Percentiles rank a stretch among this genome's conserved stretches.
Evolutionary conservation across 805 yeast genomes (phyloP).

Genomic region (Saccharomyces mikatae): DNA sequence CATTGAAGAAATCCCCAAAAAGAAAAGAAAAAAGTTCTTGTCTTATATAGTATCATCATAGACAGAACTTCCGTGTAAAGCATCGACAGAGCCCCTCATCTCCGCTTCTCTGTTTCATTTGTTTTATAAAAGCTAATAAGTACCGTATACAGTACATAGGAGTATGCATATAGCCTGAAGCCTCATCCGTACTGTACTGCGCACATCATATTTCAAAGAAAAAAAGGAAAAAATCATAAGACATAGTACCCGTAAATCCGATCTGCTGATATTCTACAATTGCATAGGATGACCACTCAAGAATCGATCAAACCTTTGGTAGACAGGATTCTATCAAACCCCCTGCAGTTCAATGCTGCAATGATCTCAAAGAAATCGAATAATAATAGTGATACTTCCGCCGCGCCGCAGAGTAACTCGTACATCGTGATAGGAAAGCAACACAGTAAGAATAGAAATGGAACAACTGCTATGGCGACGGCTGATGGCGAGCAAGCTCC

Average conservation of each 20-base stretch:
- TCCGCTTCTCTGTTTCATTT: background rate
- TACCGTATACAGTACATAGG: background rate
- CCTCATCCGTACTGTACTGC: background rate
- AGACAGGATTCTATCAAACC: conserved; percentile 53
- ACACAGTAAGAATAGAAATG: background rate
- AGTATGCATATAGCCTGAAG: background rate
- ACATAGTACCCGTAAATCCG: background rate
- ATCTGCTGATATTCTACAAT: background rate
- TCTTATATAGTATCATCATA: background rate
- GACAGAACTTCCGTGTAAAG: background rate
- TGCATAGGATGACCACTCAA: conserved; percentile 18
- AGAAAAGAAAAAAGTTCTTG: background rate
- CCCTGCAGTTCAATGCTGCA: conserved; percentile 45
- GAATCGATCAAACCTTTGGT: conserved; percentile 42
- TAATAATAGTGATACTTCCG: conserved; percentile 1
- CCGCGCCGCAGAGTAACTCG: conserved; percentile 32
- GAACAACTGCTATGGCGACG: background rate
- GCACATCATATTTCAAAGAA: background rate
- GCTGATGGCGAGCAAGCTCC: background rate
- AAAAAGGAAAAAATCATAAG: background rate
- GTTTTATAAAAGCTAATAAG: background rate
- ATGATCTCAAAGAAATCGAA: background rate
- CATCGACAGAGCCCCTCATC: background rate
- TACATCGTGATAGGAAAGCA: conserved; percentile 37
- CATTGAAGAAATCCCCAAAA: background rate